Percentiles rank a stretch among this genome's conserved stretches.
These are phyloP conservation scores for Chlorokybus atmophyticus DNA, from an alignment of 139 green algal genomes.

Conservation along the genomic window DNA sequence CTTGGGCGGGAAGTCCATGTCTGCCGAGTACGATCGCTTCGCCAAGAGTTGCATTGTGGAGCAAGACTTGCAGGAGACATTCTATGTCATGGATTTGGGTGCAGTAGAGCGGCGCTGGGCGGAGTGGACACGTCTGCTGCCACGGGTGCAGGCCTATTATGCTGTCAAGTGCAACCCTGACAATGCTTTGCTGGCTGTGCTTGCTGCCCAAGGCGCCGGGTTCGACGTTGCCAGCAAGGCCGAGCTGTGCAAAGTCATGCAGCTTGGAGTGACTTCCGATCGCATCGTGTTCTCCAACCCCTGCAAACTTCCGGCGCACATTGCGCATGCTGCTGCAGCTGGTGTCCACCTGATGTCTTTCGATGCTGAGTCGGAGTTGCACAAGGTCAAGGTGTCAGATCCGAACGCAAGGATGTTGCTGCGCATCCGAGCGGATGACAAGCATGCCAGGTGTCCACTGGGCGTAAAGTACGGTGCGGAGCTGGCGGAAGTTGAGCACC, in stretches of 20 bases:
- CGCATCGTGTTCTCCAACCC: constrained; percentile 88
- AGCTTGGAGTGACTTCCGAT: constrained; percentile 44
- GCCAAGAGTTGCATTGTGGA: neutral
- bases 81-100: constrained; percentile 83
- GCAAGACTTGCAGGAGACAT: constrained; percentile 51
- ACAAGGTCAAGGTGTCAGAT: constrained; percentile 65
- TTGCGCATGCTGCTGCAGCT: constrained; percentile 36
- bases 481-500: constrained; percentile 32
- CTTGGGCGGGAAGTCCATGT: neutral
- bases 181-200: constrained; percentile 54
- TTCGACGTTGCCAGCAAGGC: constrained; percentile 88
- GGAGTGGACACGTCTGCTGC: constrained; percentile 64
- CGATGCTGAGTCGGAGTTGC: constrained; percentile 78
- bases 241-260: constrained; percentile 68
- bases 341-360: constrained; percentile 75
- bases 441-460: constrained; percentile 49
- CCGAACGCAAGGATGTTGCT: constrained; percentile 60
- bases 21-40: neutral
- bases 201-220: constrained; percentile 70
- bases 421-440: constrained; percentile 74
- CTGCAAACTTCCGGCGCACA: constrained; percentile 78
- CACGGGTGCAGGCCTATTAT: constrained; percentile 80
- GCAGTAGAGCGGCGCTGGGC: constrained; percentile 56
- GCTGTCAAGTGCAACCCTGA: constrained; percentile 94
- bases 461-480: constrained; percentile 85